A percentile compares a stretch with the other conserved stretches of the same genome.
phyloP scores from a whole-genome alignment of 768 basidiomycete genomes.

The Podaxis rugospora region DNA sequence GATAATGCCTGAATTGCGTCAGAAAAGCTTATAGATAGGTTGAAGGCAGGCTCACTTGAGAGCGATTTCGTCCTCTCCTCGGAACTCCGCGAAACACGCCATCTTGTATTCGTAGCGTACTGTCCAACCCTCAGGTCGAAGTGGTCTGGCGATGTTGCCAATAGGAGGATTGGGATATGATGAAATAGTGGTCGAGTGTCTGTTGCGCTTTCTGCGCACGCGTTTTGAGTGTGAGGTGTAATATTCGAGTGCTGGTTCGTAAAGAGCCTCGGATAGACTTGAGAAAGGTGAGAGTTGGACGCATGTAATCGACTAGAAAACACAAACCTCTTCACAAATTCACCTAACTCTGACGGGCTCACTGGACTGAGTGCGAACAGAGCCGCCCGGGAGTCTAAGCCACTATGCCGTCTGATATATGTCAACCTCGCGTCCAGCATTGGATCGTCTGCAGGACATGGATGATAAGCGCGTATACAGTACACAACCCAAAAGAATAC shows the following conservation, averaged over 20 bases:
- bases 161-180: slow-evolving; percentile 48
- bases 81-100: slow-evolving; percentile 93
- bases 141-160: slow-evolving; percentile 48
- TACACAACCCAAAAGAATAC: slow-evolving; percentile 19
- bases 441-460: slow-evolving; percentile 63
- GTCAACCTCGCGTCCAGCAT: slow-evolving; percentile 79
- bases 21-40: slow-evolving; percentile 12
- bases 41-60: slow-evolving; percentile 60
- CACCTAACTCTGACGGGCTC: slow-evolving; percentile 73
- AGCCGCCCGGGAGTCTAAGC: slow-evolving; percentile 86
- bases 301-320: neutral
- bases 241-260: slow-evolving; percentile 88
- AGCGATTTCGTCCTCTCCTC: slow-evolving; percentile 89
- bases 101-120: slow-evolving; percentile 98
- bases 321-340: slow-evolving; percentile 79
- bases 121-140: slow-evolving; percentile 89
- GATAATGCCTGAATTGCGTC: slow-evolving; percentile 67
- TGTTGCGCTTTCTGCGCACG: slow-evolving; percentile 83
- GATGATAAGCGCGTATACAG: neutral
- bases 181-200: slow-evolving; percentile 60
- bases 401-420: slow-evolving; percentile 81
- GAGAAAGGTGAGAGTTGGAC: slow-evolving; percentile 2
- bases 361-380: slow-evolving; percentile 96
- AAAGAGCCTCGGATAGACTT: slow-evolving; percentile 85
- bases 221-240: slow-evolving; percentile 92